Base-by-base conservation (phyloP, 2,329 filamentous ascomycete genomes). In the Xylariomycetidae sp. region DNA sequence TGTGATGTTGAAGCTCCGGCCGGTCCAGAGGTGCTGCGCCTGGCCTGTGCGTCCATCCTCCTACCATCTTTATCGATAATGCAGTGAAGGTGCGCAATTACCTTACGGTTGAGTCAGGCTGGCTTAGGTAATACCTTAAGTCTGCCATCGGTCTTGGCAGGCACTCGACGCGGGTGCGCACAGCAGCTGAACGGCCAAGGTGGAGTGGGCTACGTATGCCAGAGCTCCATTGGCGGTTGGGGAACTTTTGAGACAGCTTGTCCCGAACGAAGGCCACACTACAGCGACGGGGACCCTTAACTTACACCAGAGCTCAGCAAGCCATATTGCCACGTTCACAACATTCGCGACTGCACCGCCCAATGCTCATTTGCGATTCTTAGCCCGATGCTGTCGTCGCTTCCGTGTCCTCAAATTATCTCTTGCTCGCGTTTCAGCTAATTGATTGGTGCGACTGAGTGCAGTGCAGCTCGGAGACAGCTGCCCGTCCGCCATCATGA, bases 401-500 rank as follows among this genome's bases (percentile, higher is more conserved):
- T 25, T 38, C 44, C 37, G 41, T 44, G 24, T 44, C 32, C 44
- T 40, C 15, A 7, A 12, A 17, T 28, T 12, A 15, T 36, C 40
- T 35, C 6, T 39, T 43, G 43, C 35, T 42, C 40, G 40, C 31
- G 41, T 29, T 32, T 37, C 28, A 37, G 36, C 32, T 38, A 40
- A 44, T 42, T 42, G 37, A 37, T 22, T 34, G n/a, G 15, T 18
- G 14, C 22, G 32, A 32, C 34, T 14, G 7, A 35, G 33, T 38
- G 22, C 14, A 16, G 25, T 34, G 28, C 37, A 35, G 36, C 40
- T 43, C 37, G 33, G 40, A 29, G 32, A 37, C 19, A 33, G 38
- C 41, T 34, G 42, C 25, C 15, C n/a, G n/a, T n/a, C 23, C 32
- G 32, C 45, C 56, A 78, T 57, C 47, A 92, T 93, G 86, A 75